Evolutionary conservation across 2,329 filamentous ascomycete genomes (phyloP).

Genomic region (Ophiostoma sp.): DNA sequence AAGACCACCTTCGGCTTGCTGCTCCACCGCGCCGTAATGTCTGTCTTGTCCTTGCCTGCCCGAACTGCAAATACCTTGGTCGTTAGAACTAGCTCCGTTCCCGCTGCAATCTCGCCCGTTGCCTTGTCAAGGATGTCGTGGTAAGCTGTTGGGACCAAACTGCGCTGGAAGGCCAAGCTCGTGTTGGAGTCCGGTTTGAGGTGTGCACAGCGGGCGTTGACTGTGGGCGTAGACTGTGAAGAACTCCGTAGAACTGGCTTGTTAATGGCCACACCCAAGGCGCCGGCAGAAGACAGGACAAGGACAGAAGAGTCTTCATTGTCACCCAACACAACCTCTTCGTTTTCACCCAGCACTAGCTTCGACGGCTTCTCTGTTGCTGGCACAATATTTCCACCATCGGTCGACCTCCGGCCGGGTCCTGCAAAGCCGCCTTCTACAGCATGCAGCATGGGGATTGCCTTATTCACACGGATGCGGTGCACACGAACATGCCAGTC

Average conservation of each 20-base stretch:
- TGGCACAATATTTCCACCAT: conserved; percentile 16
- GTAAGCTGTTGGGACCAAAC: conserved; percentile 32
- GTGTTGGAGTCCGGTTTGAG: conserved; percentile 39
- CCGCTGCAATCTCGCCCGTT: conserved; percentile 5
- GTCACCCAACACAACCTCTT: background rate
- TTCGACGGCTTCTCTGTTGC: background rate
- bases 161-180: conserved; percentile 34
- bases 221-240: background rate
- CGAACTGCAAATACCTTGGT: conserved; percentile 1
- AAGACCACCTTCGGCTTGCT: background rate
- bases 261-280: background rate
- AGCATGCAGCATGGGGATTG: conserved; percentile 20
- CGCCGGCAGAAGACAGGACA: background rate
- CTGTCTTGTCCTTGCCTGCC: background rate
- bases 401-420: conserved; percentile 19
- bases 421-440: conserved; percentile 36
- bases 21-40: conserved; percentile 8
- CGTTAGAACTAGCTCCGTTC: conserved; percentile 8
- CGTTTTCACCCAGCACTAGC: background rate
- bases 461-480: conserved; percentile 31
- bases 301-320: background rate
- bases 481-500: conserved; percentile 45
- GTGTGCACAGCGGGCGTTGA: conserved; percentile 8
- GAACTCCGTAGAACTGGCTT: background rate
- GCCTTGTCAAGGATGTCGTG: background rate